These are phyloP conservation scores for Paraphoma chrysanthemicola DNA, from an alignment of 2,329 filamentous ascomycete species.

Conservation along the genomic window DNA sequence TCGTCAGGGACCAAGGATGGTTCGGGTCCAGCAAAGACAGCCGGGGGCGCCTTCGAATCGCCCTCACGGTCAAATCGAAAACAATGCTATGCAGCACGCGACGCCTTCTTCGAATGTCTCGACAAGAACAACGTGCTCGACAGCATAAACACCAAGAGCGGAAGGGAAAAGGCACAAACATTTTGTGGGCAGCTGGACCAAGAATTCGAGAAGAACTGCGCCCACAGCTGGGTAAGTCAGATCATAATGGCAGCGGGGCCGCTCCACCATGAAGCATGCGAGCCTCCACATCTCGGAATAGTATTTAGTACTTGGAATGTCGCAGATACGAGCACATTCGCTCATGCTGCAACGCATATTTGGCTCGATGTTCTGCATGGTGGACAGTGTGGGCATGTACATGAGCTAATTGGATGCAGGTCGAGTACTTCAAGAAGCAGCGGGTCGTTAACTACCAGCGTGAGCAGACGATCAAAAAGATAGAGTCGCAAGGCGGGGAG, in stretches of 20 bases:
- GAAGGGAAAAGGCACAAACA: constrained; percentile 55
- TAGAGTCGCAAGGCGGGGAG: constrained; percentile 53
- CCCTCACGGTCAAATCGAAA: constrained; percentile 84
- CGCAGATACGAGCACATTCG: neutral
- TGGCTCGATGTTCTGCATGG: constrained; percentile 8
- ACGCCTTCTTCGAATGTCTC: constrained; percentile 86
- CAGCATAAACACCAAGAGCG: constrained; percentile 64
- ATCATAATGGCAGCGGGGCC: neutral
- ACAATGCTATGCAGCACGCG: constrained; percentile 88
- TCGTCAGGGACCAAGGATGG: constrained; percentile 50
- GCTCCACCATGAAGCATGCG: neutral
- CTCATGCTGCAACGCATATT: neutral
- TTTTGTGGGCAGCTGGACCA: constrained; percentile 67
- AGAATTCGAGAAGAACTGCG: constrained; percentile 84
- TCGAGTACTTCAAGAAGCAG: constrained; percentile 98
- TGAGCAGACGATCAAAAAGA: constrained; percentile 65
- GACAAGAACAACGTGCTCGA: constrained; percentile 84
- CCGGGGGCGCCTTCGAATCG: constrained; percentile 68
- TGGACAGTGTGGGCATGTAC: neutral
- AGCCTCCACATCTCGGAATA: neutral
- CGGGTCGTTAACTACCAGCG: constrained; percentile 91
- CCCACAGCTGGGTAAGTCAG: constrained; percentile 81
- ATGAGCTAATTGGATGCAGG: constrained; percentile 58
- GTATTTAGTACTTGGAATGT: neutral
- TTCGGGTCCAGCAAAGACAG: constrained; percentile 51